Evolutionary conservation across 257 asterid species (phyloP), one percentile per base, ranked within the genome.

Genomic region (Petunia secreta): DNA sequence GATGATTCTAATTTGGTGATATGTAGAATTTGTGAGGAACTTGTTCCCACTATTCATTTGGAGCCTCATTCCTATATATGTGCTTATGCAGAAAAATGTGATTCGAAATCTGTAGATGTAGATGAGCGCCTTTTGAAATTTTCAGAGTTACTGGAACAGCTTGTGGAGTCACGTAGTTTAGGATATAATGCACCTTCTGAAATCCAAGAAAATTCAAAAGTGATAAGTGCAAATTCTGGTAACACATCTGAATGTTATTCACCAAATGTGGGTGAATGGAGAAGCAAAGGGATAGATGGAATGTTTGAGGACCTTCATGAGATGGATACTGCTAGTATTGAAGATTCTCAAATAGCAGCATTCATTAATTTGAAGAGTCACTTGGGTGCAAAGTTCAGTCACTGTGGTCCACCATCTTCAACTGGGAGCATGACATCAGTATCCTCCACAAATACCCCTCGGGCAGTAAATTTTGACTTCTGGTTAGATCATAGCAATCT

Each of bases 261-360:
- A 48, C 99, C 99, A 5, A 89, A 86, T 81, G 78, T 88, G 75
- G 85, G 84, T 82, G 98, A 93, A 81, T 90, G 89, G 89, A 88
- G 97, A 81, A 83, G 88, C 88, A 95, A 89, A 83, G 98, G 94
- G 71, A 88, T 93, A 89, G 92, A 95, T 87, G 98, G 87, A 82
- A 90, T 95, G 95, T 87, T 95, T 90, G 98, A 95, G 88, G 97
- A 93, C 84, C 97, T 95, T 86, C 99, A 93, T 85, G 99, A 91
- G 89, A 95, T 93, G 96, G 99, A 95, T 85, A 95, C 98, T 80
- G 97, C 99, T 80, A 88, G 94, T 88, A 88, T 95, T 80, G 98
- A 93, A 83, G 99, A 95, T 84, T 87, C 91, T 81, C 97, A 87
- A 74, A 77, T 89, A 53, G 84, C 91, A 80, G 88, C 87, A 75